Evolutionary conservation across 495 filamentous ascomycete genomes (phyloP), one percentile per base, ranked within the genome.

Genomic region (Penicillium mononematosum): DNA sequence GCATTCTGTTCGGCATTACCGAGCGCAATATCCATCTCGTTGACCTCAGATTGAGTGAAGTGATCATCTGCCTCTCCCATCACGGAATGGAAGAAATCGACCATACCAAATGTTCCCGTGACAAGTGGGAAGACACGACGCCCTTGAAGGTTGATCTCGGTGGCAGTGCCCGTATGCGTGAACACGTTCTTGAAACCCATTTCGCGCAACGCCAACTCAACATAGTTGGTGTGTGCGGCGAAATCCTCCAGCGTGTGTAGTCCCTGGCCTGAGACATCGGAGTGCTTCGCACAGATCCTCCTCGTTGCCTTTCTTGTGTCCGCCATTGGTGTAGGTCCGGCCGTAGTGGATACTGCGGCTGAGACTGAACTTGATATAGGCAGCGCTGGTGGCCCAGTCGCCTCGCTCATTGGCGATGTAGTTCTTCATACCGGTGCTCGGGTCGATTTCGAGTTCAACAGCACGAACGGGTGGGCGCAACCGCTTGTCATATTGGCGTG

Each of bases 71-170:
- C 93, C 69, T 98, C 94, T 36, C 94, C 94, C 8, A 97, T 78
- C n/a, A 98, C 91, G 1, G 90, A 96, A 70, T 98, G 94, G 66
- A 97, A 80, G 71, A 98, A 98, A 63, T 98, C 94, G 22, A 97
- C 93, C 60, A 86, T 91, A 17, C 94, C 94, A 72, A 98, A 95
- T 11, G 79, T 89, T 34, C 91, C 92, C 11, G 94, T 98, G 11
- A 96, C 88, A 5, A 98, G 77, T 16, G 94, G 94, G 61, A 85
- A 97, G 41, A 92, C 83, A n/a, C 74, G 79, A 47, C 87, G 86
- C 17, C 90, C 90, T 52, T 73, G 83, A 12, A 95, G 58, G 60
- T 85, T 85, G 58, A 95, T 84, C 73, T 91, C 77, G 0, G 90
- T 90, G 9, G 75, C 74, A 0, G 79, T 75, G n/a, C 94, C 94